These are phyloP conservation scores for Besnoitia besnoiti DNA, from an alignment of 169 alveolate genomes.

Conservation along the genomic window DNA sequence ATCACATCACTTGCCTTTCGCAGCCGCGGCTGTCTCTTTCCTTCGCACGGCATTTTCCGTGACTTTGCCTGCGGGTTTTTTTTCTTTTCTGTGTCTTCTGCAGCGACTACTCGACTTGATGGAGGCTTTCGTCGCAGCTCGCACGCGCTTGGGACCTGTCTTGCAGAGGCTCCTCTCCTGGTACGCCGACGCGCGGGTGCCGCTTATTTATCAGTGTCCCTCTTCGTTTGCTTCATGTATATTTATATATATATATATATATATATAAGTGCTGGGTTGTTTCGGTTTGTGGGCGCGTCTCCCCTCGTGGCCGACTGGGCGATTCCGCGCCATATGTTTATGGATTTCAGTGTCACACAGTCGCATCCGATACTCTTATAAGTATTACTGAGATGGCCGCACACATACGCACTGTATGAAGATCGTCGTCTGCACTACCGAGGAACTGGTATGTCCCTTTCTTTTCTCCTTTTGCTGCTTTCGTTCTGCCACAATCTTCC, in stretches of 20 bases:
- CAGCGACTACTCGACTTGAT: conserved; percentile 18
- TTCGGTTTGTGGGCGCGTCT: not conserved
- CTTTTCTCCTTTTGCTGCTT: no score
- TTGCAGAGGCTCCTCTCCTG: conserved; percentile 1
- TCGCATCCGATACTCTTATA: no score
- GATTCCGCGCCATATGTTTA: no score
- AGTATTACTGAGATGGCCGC: no score
- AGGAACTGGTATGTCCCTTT: no score
- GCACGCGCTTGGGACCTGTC: not conserved
- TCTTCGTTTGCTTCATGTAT: not conserved
- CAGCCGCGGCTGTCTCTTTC: not conserved
- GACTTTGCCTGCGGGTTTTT: not conserved
- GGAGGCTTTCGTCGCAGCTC: not conserved
- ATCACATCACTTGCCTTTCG: not conserved
- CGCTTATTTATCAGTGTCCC: not conserved
- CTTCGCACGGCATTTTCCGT: not conserved
- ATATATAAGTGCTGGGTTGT: not conserved
- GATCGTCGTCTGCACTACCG: no score
- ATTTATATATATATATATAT: not conserved
- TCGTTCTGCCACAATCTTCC: no score
- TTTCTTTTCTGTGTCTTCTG: not conserved
- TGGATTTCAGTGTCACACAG: no score
- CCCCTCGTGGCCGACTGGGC: not conserved
- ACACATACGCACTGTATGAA: no score
- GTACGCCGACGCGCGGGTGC: not conserved